phyloP scores from a whole-genome alignment of 805 yeast species.

The Suhomyces vadensis region DNA sequence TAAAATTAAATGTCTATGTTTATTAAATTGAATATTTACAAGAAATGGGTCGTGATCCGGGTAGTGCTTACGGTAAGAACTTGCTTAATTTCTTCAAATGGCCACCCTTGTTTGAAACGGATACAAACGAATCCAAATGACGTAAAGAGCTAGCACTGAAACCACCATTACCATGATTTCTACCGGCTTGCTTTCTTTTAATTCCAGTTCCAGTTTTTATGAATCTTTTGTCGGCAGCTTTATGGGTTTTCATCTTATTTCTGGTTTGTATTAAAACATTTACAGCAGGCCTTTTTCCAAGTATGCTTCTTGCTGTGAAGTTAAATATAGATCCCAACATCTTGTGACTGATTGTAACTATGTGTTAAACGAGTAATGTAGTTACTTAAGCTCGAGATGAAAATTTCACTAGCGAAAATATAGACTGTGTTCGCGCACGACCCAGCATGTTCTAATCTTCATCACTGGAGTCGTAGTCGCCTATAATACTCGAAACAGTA shows the following conservation, averaged over 20 bases:
- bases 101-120: conserved; percentile 50
- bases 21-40: background rate
- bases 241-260: conserved; percentile 70
- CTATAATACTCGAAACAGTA: background rate
- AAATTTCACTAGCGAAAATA: background rate
- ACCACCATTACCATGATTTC: conserved; percentile 92
- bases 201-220: conserved; percentile 68
- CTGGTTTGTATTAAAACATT: conserved; percentile 38
- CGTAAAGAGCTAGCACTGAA: conserved; percentile 67
- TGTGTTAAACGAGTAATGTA: too few species aligned
- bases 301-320: conserved; percentile 11
- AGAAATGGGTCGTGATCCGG: background rate
- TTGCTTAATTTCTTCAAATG: conserved; percentile 62
- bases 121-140: conserved; percentile 58
- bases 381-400: too few species aligned
- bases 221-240: conserved; percentile 87
- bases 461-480: conserved; percentile 3
- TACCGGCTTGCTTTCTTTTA: conserved; percentile 64
- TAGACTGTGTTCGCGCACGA: conserved; percentile 1
- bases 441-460: background rate
- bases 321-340: conserved; percentile 4
- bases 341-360: background rate
- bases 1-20: conserved; percentile 1
- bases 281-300: conserved; percentile 21
- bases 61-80: conserved; percentile 36